Conservation (phyloP, 2,329 filamentous ascomycete genomes). For the Fusarium duplospermum region DNA sequence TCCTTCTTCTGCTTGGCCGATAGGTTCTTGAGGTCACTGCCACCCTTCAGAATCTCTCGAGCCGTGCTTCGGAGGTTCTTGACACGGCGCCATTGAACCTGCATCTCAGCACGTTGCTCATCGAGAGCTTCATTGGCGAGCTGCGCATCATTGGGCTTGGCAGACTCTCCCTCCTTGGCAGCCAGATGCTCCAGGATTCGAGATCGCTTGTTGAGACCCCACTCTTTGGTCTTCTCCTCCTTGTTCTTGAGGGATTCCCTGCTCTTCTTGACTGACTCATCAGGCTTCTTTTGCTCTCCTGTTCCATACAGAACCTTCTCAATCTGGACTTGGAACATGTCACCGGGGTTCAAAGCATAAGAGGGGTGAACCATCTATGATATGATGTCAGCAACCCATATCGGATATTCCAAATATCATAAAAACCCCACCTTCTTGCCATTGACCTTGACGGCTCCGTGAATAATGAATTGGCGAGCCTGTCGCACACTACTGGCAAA, state of each 20-base stretch:
- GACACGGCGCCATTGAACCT: slow-evolving; percentile 40
- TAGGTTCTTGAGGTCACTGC: slow-evolving; percentile 60
- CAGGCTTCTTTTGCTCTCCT: slow-evolving; percentile 73
- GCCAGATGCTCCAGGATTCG: slow-evolving; percentile 29
- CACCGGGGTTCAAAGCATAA: slow-evolving; percentile 95
- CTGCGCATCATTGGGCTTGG: slow-evolving; percentile 33
- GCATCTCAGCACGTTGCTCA: slow-evolving; percentile 37
- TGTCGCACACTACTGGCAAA: slow-evolving; percentile 95
- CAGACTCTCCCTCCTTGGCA: slow-evolving; percentile 37
- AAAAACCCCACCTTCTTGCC: slow-evolving; percentile 81
- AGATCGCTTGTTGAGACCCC: slow-evolving; percentile 31
- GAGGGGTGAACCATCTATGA: slow-evolving; percentile 88
- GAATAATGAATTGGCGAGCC: slow-evolving; percentile 92
- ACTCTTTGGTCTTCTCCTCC: slow-evolving; percentile 41
- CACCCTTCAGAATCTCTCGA: slow-evolving; percentile 52
- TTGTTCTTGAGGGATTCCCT: slow-evolving; percentile 44
- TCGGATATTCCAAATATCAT: background rate
- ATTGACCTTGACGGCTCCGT: slow-evolving; percentile 95
- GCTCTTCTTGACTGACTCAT: slow-evolving; percentile 40
- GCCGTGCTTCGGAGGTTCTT: slow-evolving; percentile 47
- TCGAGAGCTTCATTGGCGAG: slow-evolving; percentile 29
- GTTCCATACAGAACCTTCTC: slow-evolving; percentile 91
- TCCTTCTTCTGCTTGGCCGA: slow-evolving; percentile 80
- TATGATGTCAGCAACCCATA: slow-evolving; percentile 9
- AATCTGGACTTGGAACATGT: slow-evolving; percentile 96